These are phyloP conservation scores for Tardiomyces depauwii DNA, from an alignment of 1,139 yeast species.

Conservation along the genomic window DNA sequence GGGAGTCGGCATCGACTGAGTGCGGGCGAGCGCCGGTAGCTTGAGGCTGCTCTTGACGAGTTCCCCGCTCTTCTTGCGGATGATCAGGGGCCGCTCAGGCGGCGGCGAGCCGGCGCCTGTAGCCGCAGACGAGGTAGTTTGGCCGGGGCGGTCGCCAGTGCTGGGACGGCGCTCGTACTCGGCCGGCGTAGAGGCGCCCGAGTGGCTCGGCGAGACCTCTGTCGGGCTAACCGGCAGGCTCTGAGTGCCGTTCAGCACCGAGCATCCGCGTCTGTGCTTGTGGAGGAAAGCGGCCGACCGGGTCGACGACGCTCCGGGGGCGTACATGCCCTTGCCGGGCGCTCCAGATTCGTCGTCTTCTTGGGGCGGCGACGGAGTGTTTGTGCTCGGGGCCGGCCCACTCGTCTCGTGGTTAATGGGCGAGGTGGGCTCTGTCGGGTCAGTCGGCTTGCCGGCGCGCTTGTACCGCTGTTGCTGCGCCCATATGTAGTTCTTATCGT, in stretches of 20 bases:
- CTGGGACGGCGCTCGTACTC: too few species aligned
- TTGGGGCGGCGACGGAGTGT: too few species aligned
- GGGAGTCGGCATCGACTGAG: conserved; percentile 66
- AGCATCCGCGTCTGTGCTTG: background rate
- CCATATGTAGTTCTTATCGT: background rate
- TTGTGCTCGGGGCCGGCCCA: too few species aligned
- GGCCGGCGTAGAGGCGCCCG: background rate
- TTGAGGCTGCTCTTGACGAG: conserved; percentile 65
- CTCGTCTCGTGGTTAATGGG: background rate
- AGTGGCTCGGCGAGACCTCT: background rate
- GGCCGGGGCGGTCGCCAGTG: too few species aligned
- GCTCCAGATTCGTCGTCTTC: too few species aligned
- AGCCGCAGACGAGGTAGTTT: too few species aligned
- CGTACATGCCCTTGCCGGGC: background rate
- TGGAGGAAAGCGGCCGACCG: background rate
- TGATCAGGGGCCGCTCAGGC: conserved; percentile 21
- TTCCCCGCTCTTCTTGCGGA: conserved; percentile 73
- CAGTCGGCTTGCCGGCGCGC: too few species aligned
- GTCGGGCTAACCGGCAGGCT: background rate
- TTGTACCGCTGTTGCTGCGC: background rate
- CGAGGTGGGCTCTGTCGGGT: background rate
- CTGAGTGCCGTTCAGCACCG: background rate
- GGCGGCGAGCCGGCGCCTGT: too few species aligned
- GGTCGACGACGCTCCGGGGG: background rate
- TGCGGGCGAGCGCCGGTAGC: conserved; percentile 36